These are phyloP conservation scores for Pleurotus djamor DNA, from an alignment of 768 basidiomycete species.

Conservation along the genomic window DNA sequence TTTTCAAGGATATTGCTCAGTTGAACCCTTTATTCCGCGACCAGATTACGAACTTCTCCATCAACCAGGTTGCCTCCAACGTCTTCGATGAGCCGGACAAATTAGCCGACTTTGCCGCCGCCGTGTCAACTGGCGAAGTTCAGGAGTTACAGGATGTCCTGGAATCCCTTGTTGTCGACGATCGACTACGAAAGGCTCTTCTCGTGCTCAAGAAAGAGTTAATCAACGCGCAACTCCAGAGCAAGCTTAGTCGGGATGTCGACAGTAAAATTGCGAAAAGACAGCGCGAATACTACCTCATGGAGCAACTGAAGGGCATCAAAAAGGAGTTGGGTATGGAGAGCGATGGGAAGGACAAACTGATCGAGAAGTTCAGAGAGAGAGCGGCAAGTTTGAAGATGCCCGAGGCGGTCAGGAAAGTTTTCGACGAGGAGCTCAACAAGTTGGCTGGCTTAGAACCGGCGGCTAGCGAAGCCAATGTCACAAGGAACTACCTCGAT, in stretches of 20 bases:
- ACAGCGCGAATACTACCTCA: constrained; percentile 92
- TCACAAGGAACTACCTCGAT: constrained; percentile 92
- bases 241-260: constrained; percentile 89
- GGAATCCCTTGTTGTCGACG: constrained; percentile 82
- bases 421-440: constrained; percentile 93
- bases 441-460: constrained; percentile 91
- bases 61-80: constrained; percentile 88
- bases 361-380: constrained; percentile 91
- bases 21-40: constrained; percentile 97
- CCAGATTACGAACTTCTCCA: constrained; percentile 95
- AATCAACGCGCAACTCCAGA: constrained; percentile 94
- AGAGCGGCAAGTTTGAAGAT: constrained; percentile 79
- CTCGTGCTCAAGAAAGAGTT: constrained; percentile 96
- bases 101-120: constrained; percentile 95
- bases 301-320: constrained; percentile 95
- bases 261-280: constrained; percentile 94
- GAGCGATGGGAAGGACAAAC: constrained; percentile 90
- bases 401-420: constrained; percentile 87
- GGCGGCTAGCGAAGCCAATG: constrained; percentile 89
- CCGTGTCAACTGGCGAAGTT: constrained; percentile 92
- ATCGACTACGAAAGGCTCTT: constrained; percentile 86
- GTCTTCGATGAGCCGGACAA: constrained; percentile 98
- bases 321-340: constrained; percentile 97
- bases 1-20: constrained; percentile 98
- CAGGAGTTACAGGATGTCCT: constrained; percentile 91